Base-by-base conservation (phyloP, 1,284 basidiomycete species). In the Apiotrichum veenhuisii region DNA sequence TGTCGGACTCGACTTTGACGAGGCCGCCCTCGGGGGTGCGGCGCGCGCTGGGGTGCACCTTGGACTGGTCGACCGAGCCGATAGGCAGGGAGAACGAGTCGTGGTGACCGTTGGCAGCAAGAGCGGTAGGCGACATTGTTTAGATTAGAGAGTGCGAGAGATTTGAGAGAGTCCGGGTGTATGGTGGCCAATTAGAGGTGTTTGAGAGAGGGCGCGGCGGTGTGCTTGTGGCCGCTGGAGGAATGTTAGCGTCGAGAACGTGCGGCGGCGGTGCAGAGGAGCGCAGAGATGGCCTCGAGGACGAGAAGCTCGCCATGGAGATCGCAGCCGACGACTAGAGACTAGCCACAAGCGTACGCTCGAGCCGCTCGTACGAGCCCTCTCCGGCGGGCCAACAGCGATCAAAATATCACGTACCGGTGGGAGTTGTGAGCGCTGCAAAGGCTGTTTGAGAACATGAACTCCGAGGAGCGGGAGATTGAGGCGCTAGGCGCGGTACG, bases 31-130 rank as follows among this genome's bases (percentile, higher is more conserved):
- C 71, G 46, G 86, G 82, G 68, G 86, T 85, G 72, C 91, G 87
- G 57, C 80, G 86, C 45, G 92, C 86, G 58, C 89, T 94, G 54
- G 92, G 89, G 76, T 96, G 92, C 68, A 93, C 79, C 75, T 96
- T 91, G 45, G 64, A 61, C 43, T 69, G 65, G 56, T 64, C 59
- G n/a, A 84, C 81, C 63, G 83, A 84, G 77, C 80, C 85, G 75
- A 83, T 83, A 61, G 85, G 85, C 65, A 82, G 80, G 67, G 79
- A 54, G 60, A 74, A 73, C 55, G 71, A 73, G 67, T 74, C 70
- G 65, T 71, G 65, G 56, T 72, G 70, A 49, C 65, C 67, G 53
- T 62, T 53, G 50, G 62, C 55, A 44, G 70, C 62, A 59, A 76
- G 54, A 48, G 76, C 73, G 36, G 73, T 75, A 22, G 78, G 77